Percentiles rank a stretch among this genome's conserved stretches.
These are phyloP conservation scores for Paramecium sonneborni DNA, from an alignment of 73 alveolate species.

Conservation along the genomic window DNA sequence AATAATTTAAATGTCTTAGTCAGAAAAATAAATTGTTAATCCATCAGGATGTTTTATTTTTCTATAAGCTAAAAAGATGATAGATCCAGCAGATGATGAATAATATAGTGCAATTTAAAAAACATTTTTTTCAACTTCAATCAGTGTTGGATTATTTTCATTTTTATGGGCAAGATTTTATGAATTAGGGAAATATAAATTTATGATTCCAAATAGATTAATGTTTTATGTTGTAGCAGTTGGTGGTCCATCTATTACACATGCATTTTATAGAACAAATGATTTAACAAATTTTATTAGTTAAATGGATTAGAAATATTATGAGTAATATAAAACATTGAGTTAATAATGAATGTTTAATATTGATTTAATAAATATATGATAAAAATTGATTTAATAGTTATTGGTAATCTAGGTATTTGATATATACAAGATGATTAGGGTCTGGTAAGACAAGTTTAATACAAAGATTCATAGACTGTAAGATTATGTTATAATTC, in stretches of 20 bases:
- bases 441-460: conserved; percentile 59
- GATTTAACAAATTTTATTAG: not conserved
- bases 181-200: conserved; percentile 56
- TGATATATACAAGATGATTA: not conserved
- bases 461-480: conserved; percentile 15
- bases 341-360: not conserved
- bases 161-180: conserved; percentile 50
- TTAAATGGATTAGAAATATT: not conserved
- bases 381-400: conserved; percentile 53
- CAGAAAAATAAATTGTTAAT: not conserved
- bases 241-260: conserved; percentile 1
- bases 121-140: not conserved
- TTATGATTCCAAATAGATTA: conserved; percentile 48
- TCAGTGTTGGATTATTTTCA: conserved; percentile 21
- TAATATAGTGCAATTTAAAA: not conserved
- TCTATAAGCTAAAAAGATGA: not conserved
- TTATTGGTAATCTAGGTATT: conserved; percentile 49
- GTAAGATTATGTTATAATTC: not conserved
- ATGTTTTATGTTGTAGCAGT: conserved; percentile 12
- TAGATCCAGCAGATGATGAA: conserved; percentile 42
- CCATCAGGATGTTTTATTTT: conserved; percentile 41
- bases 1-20: not conserved
- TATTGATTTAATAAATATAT: not conserved
- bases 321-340: not conserved
- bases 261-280: conserved; percentile 41